Evolutionary conservation across 805 yeast species (phyloP).

Genomic region (Metschnikowia peoriensis): DNA sequence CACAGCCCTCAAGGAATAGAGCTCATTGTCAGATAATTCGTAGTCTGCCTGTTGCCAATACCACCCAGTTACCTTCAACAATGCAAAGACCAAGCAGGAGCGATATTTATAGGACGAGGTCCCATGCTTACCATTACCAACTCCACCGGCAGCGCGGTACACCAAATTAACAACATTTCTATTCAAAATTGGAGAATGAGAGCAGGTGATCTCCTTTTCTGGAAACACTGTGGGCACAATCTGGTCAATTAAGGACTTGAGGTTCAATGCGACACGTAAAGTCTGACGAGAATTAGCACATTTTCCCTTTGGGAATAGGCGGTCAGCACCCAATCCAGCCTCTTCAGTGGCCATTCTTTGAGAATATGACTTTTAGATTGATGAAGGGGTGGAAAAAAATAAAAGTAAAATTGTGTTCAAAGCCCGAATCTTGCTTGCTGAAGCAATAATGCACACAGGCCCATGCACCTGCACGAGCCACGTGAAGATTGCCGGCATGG

Average conservation of each 20-base stretch:
- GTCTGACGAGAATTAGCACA: slow-evolving; percentile 67
- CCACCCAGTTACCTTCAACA: slow-evolving; percentile 79
- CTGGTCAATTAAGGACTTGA: slow-evolving; percentile 70
- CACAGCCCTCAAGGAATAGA: slow-evolving; percentile 56
- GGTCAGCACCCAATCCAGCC: slow-evolving; percentile 1
- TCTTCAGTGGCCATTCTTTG: neutral
- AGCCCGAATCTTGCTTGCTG: slow-evolving; percentile 2
- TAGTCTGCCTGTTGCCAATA: slow-evolving; percentile 55
- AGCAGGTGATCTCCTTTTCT: slow-evolving; percentile 46
- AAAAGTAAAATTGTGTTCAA: neutral
- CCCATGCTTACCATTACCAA: slow-evolving; percentile 54
- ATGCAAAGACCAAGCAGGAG: slow-evolving; percentile 65
- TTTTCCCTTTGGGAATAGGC: slow-evolving; percentile 10
- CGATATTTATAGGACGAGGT: slow-evolving; percentile 61
- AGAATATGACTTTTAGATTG: neutral
- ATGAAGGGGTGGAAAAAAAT: neutral
- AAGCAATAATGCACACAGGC: neutral
- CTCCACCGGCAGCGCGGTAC: slow-evolving; percentile 77
- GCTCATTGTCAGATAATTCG: slow-evolving; percentile 66
- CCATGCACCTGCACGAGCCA: slow-evolving; percentile 1
- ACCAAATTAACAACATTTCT: slow-evolving; percentile 58
- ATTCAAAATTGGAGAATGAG: slow-evolving; percentile 60
- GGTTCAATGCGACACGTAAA: slow-evolving; percentile 65
- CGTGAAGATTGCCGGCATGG: neutral
- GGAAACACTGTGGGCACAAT: slow-evolving; percentile 66